Percentiles rank a stretch among this genome's conserved stretches.
phyloP scores from a whole-genome alignment of 2,329 filamentous ascomycete genomes.

The Colletotrichum noveboracense region DNA sequence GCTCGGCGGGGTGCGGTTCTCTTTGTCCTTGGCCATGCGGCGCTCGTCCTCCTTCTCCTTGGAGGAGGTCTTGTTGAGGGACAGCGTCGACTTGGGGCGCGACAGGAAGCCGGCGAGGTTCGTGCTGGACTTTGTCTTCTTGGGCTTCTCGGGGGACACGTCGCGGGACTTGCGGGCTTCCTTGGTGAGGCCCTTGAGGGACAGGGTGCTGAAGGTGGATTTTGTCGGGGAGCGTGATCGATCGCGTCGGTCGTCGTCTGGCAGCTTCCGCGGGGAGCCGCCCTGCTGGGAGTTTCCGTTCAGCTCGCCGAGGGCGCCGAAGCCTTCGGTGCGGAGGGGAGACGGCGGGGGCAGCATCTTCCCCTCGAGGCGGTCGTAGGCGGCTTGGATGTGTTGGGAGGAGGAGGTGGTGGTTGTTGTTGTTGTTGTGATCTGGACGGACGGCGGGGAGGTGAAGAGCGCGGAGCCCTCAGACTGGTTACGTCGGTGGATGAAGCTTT shows the following conservation, averaged over 20 bases:
- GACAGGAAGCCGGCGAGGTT: conserved; percentile 81
- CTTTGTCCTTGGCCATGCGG: conserved; percentile 71
- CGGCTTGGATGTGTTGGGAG: conserved; percentile 18
- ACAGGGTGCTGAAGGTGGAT: conserved; percentile 46
- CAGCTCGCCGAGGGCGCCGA: conserved; percentile 58
- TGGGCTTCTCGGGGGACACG: conserved; percentile 64
- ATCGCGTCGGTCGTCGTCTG: conserved; percentile 35
- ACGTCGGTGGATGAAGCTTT: conserved; percentile 54
- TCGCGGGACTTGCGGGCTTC: conserved; percentile 47
- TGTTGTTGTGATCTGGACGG: conserved; percentile 23
- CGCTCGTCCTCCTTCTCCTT: conserved; percentile 55
- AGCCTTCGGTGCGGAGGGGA: conserved; percentile 37
- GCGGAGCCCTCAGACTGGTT: conserved; percentile 48
- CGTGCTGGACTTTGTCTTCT: conserved; percentile 83
- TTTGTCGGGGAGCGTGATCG: conserved; percentile 49
- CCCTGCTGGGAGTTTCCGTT: conserved; percentile 58
- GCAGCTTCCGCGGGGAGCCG: conserved; percentile 43
- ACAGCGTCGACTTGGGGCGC: conserved; percentile 76
- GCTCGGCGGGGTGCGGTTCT: conserved; percentile 73
- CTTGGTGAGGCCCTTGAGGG: conserved; percentile 47
- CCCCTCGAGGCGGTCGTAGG: conserved; percentile 21
- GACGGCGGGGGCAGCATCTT: conserved; percentile 25
- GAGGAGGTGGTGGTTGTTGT: conserved; percentile 5
- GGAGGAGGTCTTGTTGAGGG: conserved; percentile 54
- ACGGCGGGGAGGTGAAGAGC: conserved; percentile 26